Percentiles rank a stretch among this genome's conserved stretches.
Conservation (phyloP, 179 eudicot species). For the Silene coronaria region DNA sequence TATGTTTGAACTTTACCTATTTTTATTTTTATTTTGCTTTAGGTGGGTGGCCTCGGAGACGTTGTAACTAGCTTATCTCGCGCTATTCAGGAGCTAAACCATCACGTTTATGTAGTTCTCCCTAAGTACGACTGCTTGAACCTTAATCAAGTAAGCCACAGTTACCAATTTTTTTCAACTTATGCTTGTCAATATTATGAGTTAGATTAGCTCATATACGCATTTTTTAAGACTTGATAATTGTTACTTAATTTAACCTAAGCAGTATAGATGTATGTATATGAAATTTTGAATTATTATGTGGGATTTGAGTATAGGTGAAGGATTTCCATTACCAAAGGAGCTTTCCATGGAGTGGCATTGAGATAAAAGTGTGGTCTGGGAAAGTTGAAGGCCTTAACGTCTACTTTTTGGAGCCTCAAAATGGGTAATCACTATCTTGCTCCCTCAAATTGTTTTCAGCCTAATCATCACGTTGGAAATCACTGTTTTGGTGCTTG, state of each 20-base stretch:
- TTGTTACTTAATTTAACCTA: background rate
- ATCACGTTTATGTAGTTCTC: constrained; percentile 74
- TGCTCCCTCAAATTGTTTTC: constrained; percentile 1
- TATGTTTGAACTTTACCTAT: background rate
- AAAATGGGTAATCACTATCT: constrained; percentile 64
- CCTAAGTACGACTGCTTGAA: constrained; percentile 95
- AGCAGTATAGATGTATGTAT: background rate
- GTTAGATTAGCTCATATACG: constrained; percentile 1
- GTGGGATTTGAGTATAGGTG: constrained; percentile 48
- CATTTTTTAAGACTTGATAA: background rate
- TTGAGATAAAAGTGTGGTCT: constrained; percentile 92
- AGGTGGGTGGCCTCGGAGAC: constrained; percentile 99
- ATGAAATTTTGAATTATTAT: background rate
- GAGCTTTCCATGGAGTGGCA: constrained; percentile 86
- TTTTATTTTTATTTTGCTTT: constrained; percentile 24
- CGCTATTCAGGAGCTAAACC: constrained; percentile 94
- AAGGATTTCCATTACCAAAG: constrained; percentile 66
- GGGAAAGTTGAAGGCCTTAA: constrained; percentile 94
- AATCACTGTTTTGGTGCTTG: background rate
- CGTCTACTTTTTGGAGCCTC: constrained; percentile 95
- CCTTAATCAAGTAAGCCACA: constrained; percentile 63
- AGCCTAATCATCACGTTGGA: background rate
- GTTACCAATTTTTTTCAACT: constrained; percentile 14
- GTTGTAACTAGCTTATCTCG: constrained; percentile 98
- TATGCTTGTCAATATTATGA: constrained; percentile 4